phyloP scores from a whole-genome alignment of 169 alveolate species.

The Plasmodium billcollinsi region DNA sequence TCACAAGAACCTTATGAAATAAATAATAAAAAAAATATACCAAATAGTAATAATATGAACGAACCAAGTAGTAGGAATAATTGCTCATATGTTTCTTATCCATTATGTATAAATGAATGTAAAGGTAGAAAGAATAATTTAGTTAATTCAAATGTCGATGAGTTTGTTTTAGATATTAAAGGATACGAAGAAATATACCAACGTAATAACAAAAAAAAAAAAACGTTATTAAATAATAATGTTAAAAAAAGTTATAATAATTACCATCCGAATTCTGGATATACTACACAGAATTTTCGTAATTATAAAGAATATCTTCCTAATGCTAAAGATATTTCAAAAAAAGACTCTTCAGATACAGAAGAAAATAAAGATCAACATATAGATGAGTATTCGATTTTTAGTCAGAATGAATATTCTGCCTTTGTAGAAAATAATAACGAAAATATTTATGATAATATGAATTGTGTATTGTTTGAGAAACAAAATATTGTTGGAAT shows the following conservation, averaged over 20 bases:
- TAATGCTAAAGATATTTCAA: too few species aligned
- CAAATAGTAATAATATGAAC: constrained; percentile 4
- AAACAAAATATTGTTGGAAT: constrained; percentile 9
- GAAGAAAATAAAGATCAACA: background rate
- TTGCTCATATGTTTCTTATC: background rate
- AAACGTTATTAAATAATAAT: background rate
- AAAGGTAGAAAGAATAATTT: background rate
- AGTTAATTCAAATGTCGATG: background rate
- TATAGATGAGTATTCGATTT: background rate
- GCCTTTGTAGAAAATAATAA: background rate
- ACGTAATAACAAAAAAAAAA: background rate
- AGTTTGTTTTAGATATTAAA: constrained; percentile 6
- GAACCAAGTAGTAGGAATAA: background rate
- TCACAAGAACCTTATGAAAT: background rate
- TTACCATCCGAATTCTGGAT: background rate
- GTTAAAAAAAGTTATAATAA: background rate
- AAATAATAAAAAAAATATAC: background rate
- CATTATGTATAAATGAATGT: background rate
- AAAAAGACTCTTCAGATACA: too few species aligned
- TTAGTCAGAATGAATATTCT: constrained; percentile 18
- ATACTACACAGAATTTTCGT: background rate
- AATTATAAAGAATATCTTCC: background rate
- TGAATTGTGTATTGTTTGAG: constrained; percentile 12
- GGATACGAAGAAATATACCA: background rate
- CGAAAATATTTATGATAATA: constrained; percentile 12